Percentiles rank a stretch among this genome's conserved stretches.
phyloP scores from a whole-genome alignment of 208 protist genomes.

The Trypanosoma platydactyli region DNA sequence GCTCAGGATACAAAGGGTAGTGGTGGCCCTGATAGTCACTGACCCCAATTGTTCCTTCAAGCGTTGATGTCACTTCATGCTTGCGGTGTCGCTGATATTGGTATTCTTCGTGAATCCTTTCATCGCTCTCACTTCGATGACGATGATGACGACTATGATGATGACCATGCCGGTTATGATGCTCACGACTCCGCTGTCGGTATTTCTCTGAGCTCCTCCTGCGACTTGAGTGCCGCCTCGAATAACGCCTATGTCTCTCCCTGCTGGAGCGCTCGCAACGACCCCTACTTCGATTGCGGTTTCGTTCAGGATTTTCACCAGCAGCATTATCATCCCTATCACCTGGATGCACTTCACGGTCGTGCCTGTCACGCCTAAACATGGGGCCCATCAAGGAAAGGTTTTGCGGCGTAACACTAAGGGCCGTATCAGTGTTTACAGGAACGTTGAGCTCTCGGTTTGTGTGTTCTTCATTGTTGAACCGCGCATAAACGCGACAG shows the following conservation, averaged over 20 bases:
- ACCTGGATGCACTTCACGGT: background rate
- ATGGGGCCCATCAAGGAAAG: constrained; percentile 18
- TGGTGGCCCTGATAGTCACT: background rate
- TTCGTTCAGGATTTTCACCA: background rate
- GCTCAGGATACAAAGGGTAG: background rate
- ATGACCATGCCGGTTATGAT: background rate
- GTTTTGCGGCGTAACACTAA: constrained; percentile 24
- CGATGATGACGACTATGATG: background rate
- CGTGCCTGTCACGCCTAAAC: constrained; percentile 11
- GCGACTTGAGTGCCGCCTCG: constrained; percentile 2
- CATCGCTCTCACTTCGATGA: background rate
- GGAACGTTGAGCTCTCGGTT: constrained; percentile 17
- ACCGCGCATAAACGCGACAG: constrained; percentile 34
- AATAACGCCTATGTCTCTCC: constrained; percentile 6
- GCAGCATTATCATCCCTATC: background rate
- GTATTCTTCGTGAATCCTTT: constrained; percentile 4
- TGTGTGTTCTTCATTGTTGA: constrained; percentile 9
- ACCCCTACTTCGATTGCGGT: background rate
- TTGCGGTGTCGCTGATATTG: background rate
- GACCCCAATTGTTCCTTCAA: background rate
- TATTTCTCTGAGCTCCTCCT: background rate
- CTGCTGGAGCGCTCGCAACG: constrained; percentile 3
- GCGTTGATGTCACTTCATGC: background rate
- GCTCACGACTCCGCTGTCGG: constrained; percentile 5
- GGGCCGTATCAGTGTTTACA: constrained; percentile 17